A percentile compares a stretch with the other conserved stretches of the same genome.
Evolutionary conservation across 768 basidiomycete species (phyloP).

Genomic region (Suillus fuscotomentosus): DNA sequence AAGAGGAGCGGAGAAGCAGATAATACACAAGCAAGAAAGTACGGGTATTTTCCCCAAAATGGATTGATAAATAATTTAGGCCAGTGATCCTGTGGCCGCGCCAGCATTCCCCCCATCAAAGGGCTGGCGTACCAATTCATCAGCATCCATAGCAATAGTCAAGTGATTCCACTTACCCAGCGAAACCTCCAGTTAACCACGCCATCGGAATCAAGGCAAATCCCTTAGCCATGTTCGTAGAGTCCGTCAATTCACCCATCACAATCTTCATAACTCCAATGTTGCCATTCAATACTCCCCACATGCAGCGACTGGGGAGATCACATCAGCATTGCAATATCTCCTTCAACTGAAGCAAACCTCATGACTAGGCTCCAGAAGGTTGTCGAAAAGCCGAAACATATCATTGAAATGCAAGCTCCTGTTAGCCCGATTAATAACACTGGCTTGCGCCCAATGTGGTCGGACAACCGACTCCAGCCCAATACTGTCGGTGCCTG

Average conservation of each 20-base stretch:
- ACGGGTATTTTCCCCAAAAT: constrained; percentile 37
- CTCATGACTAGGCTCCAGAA: constrained; percentile 55
- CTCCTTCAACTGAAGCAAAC: constrained; percentile 23
- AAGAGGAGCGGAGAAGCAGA: constrained; percentile 16
- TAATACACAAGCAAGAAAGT: constrained; percentile 36
- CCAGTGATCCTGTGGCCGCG: constrained; percentile 54
- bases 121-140: constrained; percentile 46
- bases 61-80: constrained; percentile 43
- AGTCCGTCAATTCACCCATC: constrained; percentile 63
- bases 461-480: constrained; percentile 64
- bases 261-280: constrained; percentile 69
- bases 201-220: constrained; percentile 29
- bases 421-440: constrained; percentile 56
- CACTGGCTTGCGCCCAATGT: constrained; percentile 59
- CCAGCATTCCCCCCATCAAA: constrained; percentile 57
- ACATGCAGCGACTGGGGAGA: constrained; percentile 43
- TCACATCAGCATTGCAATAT: constrained; percentile 6
- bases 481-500: constrained; percentile 59
- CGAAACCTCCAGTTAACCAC: constrained; percentile 26
- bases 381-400: constrained; percentile 61
- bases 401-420: constrained; percentile 48
- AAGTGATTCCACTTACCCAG: constrained; percentile 26
- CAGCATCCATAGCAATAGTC: neutral
- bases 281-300: constrained; percentile 64
- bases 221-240: constrained; percentile 27